Base-by-base conservation (phyloP, 169 alveolate genomes). In the Eimeria acervulina region DNA sequence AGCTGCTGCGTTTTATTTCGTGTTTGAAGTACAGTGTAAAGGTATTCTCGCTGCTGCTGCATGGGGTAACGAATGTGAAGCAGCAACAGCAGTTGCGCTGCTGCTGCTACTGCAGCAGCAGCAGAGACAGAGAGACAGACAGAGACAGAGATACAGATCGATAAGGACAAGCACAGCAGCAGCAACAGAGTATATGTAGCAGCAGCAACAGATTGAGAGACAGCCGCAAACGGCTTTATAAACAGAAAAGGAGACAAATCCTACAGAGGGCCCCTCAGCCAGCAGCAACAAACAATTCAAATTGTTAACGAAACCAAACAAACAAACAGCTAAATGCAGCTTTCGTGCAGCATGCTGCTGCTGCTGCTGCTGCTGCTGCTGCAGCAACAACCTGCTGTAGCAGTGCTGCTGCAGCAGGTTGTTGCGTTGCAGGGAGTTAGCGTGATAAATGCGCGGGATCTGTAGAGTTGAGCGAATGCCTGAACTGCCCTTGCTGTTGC, bases 291-390 rank as follows among this genome's bases (percentile, higher is more conserved):
- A 51, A 51, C 15, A 17, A 12, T 51, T 51, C 89, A 28, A 19
- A 78, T 4, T 36, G 38, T 1, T 42, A 74, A 4, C 28, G 38
- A 28, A 40, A 78, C 33, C 12, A 23, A n/a, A 38, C 23, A 13
- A 42, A 51, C 76, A 17, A 59, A 40, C 85, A 74, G 26, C 59
- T 15, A 1, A 21, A 21, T 4, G 85, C 28, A 1, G 31, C 85
- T 8, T 40, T 36, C 12, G 85, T 74, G 85, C 85, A 12, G 47
- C 85, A n/a, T 74, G 85, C 78, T 66, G n/a, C n/a, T n/a, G n/a
- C n/a, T n/a, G n/a, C n/a, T n/a, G n/a, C n/a, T n/a, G 55, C 85
- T 74, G 59, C 85, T 33, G 85, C 85, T 10, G 47, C 47, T 72
- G 83, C 74, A 8, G 47, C 83, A 26, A 21, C 85, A 36, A 31